These are phyloP conservation scores for Pyronema omphalodes DNA, from an alignment of 495 filamentous ascomycete genomes.

Conservation along the genomic window DNA sequence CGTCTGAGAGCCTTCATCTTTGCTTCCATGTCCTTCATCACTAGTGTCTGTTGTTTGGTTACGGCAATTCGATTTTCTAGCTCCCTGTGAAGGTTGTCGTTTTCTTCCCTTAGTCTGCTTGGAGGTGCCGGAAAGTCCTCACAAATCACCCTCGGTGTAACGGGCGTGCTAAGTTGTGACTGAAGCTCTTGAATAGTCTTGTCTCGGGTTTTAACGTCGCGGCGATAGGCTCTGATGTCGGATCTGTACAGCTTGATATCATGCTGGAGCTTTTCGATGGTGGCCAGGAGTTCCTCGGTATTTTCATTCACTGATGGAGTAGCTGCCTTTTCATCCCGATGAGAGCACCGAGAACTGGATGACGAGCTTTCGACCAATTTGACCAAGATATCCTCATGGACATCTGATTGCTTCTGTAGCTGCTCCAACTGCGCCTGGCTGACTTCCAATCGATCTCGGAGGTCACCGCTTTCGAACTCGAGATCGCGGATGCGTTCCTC, in stretches of 20 bases:
- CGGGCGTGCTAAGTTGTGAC: not conserved
- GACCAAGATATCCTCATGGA: not conserved
- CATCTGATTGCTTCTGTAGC: not conserved
- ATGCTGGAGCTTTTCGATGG: not conserved
- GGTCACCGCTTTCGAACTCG: conserved; percentile 9
- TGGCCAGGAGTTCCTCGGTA: not conserved
- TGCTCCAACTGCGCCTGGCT: not conserved
- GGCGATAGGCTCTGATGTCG: conserved; percentile 18
- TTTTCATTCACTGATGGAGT: not conserved
- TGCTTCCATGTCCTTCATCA: not conserved
- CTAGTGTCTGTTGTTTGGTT: not conserved
- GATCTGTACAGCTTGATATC: conserved; percentile 21
- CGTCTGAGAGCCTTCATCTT: not conserved
- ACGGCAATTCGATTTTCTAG: not conserved
- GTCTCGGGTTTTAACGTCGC: conserved; percentile 19
- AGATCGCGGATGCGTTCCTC: conserved; percentile 11
- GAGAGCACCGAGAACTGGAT: not conserved
- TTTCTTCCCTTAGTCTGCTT: not conserved
- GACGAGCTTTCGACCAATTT: not conserved
- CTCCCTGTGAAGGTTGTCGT: not conserved
- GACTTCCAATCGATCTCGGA: conserved; percentile 7
- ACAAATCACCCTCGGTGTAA: not conserved
- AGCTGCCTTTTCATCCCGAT: not conserved
- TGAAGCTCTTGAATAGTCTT: conserved; percentile 12
- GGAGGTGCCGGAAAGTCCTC: not conserved